Conservation (phyloP, 768 basidiomycete species). For the Hygrocybe punicea region DNA sequence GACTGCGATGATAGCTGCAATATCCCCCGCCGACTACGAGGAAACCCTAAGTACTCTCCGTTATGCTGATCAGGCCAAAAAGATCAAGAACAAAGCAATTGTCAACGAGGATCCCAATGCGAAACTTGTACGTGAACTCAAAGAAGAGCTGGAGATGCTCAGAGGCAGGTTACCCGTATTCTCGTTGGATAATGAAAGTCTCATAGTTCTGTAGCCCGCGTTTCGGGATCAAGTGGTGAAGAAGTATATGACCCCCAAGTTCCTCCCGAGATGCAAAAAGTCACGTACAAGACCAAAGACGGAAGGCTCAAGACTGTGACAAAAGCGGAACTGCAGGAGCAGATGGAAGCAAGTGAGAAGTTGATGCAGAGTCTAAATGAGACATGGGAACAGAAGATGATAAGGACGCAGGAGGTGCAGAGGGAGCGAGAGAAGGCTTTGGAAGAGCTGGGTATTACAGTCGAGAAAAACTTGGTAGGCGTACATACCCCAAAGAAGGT, state of each 20-base stretch:
- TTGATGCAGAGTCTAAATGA: slow-evolving; percentile 79
- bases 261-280: slow-evolving; percentile 92
- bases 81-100: slow-evolving; percentile 99
- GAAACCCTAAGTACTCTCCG: slow-evolving; percentile 95
- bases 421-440: slow-evolving; percentile 96
- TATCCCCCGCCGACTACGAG: slow-evolving; percentile 97
- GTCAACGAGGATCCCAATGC: slow-evolving; percentile 99
- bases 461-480: slow-evolving; percentile 94
- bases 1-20: slow-evolving; percentile 99
- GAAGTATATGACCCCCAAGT: slow-evolving; percentile 82
- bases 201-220: slow-evolving; percentile 57
- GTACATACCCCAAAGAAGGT: slow-evolving; percentile 98
- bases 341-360: slow-evolving; percentile 91
- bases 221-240: slow-evolving; percentile 64
- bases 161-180: slow-evolving; percentile 51
- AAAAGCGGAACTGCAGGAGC: slow-evolving; percentile 96
- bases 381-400: slow-evolving; percentile 91
- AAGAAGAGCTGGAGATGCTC: slow-evolving; percentile 93
- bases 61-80: slow-evolving; percentile 98
- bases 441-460: slow-evolving; percentile 95
- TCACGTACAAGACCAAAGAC: slow-evolving; percentile 89
- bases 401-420: slow-evolving; percentile 89
- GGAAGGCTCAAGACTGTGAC: slow-evolving; percentile 93
- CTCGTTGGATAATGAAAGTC: slow-evolving; percentile 15
- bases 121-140: slow-evolving; percentile 96